A percentile compares a stretch with the other conserved stretches of the same genome.
Conservation (phyloP, 2,329 filamentous ascomycete genomes). For the Fusarium gaditjirri region DNA sequence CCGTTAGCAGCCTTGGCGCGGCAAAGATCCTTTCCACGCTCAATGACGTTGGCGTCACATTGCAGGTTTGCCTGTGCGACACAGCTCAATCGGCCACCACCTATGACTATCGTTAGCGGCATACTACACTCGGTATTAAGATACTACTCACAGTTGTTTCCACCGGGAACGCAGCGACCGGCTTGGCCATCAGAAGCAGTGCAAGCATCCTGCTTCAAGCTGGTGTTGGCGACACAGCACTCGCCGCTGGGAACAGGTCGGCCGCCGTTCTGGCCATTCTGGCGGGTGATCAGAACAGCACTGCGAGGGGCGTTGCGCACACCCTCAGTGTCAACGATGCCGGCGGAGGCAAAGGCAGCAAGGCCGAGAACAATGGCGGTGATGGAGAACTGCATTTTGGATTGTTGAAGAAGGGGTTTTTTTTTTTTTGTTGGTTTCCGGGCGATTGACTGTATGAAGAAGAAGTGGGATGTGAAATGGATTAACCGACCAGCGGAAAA, state of each 20-base stretch:
- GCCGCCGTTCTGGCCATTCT: constrained; percentile 5
- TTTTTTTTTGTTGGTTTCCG: neutral
- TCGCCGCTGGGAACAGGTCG: constrained; percentile 8
- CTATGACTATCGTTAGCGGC: neutral
- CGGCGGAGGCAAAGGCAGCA: constrained; percentile 8
- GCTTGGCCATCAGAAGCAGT: neutral
- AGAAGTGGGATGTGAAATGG: constrained; percentile 4
- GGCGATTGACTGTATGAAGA: neutral
- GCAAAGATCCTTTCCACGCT: constrained; percentile 14
- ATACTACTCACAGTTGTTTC: constrained; percentile 1
- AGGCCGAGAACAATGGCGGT: constrained; percentile 18
- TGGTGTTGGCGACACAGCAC: constrained; percentile 20
- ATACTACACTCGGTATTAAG: too few relatives aligned
- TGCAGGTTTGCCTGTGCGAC: constrained; percentile 4
- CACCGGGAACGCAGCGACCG: constrained; percentile 11
- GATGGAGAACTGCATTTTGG: constrained; percentile 18
- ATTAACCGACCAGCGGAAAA: constrained; percentile 23
- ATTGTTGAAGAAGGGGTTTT: neutral
- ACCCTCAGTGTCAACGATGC: constrained; percentile 8
- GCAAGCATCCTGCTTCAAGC: constrained; percentile 19
- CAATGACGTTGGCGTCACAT: constrained; percentile 1
- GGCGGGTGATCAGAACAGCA: neutral
- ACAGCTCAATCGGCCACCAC: constrained; percentile 7
- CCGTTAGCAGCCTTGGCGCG: neutral
- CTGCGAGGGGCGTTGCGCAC: constrained; percentile 13